phyloP scores from a whole-genome alignment of 2,329 filamentous ascomycete species.

The Phoma sp. region DNA sequence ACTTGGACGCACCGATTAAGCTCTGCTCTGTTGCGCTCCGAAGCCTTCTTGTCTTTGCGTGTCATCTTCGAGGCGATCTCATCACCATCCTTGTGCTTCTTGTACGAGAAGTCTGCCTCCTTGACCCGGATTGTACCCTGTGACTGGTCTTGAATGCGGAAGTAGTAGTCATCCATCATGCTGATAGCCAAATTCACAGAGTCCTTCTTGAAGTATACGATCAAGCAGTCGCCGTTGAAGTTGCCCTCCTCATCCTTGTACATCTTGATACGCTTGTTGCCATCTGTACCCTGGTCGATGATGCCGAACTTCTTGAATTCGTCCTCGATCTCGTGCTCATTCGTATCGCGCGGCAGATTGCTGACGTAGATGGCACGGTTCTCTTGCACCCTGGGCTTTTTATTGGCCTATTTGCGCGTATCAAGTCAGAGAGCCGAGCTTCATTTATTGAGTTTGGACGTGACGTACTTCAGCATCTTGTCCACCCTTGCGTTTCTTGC shows the following conservation, averaged over 20 bases:
- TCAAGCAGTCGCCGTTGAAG: slow-evolving; percentile 91
- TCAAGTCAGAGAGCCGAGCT: background rate
- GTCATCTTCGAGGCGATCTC: slow-evolving; percentile 55
- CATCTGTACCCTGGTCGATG: slow-evolving; percentile 90
- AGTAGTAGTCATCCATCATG: slow-evolving; percentile 81
- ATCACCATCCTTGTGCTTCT: slow-evolving; percentile 74
- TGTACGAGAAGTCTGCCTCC: slow-evolving; percentile 87
- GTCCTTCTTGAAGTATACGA: slow-evolving; percentile 94
- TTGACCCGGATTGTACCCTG: slow-evolving; percentile 74
- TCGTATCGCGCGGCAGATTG: slow-evolving; percentile 79
- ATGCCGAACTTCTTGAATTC: slow-evolving; percentile 91
- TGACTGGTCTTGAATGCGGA: slow-evolving; percentile 64
- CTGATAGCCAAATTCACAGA: slow-evolving; percentile 86
- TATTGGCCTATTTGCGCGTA: slow-evolving; percentile 42
- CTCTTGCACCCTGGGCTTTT: slow-evolving; percentile 52
- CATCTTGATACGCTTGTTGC: slow-evolving; percentile 87
- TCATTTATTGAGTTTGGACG: too few species aligned
- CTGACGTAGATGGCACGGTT: slow-evolving; percentile 95
- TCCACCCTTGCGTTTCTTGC: slow-evolving; percentile 36
- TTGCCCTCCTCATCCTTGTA: slow-evolving; percentile 81
- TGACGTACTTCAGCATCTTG: slow-evolving; percentile 29
- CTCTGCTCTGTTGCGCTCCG: slow-evolving; percentile 89
- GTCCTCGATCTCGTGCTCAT: slow-evolving; percentile 78
- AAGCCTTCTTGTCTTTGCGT: slow-evolving; percentile 80
- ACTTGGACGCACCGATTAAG: slow-evolving; percentile 64